Base-by-base conservation (phyloP, 2,329 filamentous ascomycete genomes). In the Bipolaris bicolor region DNA sequence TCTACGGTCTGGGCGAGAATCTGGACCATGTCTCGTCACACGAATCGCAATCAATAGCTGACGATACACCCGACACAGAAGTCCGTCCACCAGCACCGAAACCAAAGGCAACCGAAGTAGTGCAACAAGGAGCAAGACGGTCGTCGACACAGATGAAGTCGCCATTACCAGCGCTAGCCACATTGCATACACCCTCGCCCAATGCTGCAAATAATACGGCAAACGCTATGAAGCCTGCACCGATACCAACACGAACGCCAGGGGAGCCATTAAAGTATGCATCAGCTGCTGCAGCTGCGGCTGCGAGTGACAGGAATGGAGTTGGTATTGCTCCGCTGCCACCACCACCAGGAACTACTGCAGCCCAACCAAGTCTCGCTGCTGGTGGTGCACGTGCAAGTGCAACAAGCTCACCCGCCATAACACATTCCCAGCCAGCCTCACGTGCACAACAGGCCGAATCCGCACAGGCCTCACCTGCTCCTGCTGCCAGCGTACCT, bases 241-340 rank as follows among this genome's bases (percentile, higher is more conserved):
- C 92, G 16, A 79, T 93, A 68, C 95, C 95, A 1, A 88, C 90
- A 57, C 87, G 94, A 75, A 88, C 91, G 6, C 90, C 92, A 3
- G 92, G 92, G 46, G 94, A 98, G 76, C 91, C 90, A 1, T 82
- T 99, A 65, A 98, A 98, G 78, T 99, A 99, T 75, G 95, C 95
- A 43, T 98, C 95, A 36, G 95, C 95, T 0, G 95, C 95, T 0
- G 95, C 95, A 0, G 95, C 95, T 0, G 95, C 94, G 0, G 94
- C 95, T 1, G 92, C 93, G 44, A 92, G 87, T 75, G 92, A 97
- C 78, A 93, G 91, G 80, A 94, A 89, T 73, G 85, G 85, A 51
- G 89, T 98, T 29, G 95, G 95, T 24, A 97, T 99, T 71, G 89
- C 94, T 57, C 95, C 95, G 39, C 82, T 98, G 71, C 95, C 95